Evolutionary conservation across 805 yeast genomes (phyloP), one percentile per base, ranked within the genome.

Genomic region (Hyphopichia homilentoma): DNA sequence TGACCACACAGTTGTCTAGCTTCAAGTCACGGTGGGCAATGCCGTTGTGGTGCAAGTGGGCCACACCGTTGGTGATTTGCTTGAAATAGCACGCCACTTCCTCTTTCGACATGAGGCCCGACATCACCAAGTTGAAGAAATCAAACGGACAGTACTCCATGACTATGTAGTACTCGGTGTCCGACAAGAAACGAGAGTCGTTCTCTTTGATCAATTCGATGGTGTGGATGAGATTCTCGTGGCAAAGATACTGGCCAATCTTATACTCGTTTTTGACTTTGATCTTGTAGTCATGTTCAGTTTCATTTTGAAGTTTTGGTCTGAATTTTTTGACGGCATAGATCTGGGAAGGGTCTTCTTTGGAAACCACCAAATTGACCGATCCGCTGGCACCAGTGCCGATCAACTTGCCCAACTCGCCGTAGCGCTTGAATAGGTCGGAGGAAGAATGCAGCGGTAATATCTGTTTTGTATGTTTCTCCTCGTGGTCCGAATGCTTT

Each of bases 301-400:
- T 48, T 52, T 86, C 95, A 33, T 72, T 71, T 4, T 71, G 62
- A 35, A 74, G 63, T 45, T 79, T 78, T 7, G 82, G 62, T 39
- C 95, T 70, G 56, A 90, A 88, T 57, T 85, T 84, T 61, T 89
- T 89, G 33, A 90, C 84, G 0, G 97, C 97, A 59, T 75, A 87
- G 4, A 85, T 54, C 39, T 75, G 70, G 19, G 33, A 29, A 6
- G 57, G 45, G 42, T 79, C 80, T 0, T 73, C 54, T 19, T 75
- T 68, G 32, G 83, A 73, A 37, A 77, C 75, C 38, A 88, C 82
- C 33, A 86, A 70, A 25, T 83, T 74, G n/a, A 89, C 97, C 1
- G 93, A 81, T 2, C 97, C 97, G 16, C 95, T 89, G 1, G 97
- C 97, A 9, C 97, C 97, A 36, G 89, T 79, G 15, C 97, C 97